phyloP scores from a whole-genome alignment of 495 filamentous ascomycete genomes.

The Xylaria sp. region DNA sequence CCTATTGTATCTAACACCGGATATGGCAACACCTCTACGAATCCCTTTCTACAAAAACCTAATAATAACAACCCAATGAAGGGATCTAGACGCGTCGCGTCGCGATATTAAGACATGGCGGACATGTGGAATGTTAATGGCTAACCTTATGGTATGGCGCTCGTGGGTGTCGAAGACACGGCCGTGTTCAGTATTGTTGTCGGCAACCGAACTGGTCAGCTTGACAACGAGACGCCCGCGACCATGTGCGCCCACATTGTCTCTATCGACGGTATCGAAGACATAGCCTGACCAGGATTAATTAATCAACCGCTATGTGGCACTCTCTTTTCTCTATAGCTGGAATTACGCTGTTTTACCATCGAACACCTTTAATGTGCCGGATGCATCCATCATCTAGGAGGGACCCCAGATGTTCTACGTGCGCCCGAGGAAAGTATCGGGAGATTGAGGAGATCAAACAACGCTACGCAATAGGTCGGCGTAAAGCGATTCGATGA shows the following conservation, averaged over 20 bases:
- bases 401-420: slow-evolving; percentile 18
- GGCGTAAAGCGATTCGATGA: slow-evolving; percentile 37
- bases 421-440: slow-evolving; percentile 6
- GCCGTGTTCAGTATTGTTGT: slow-evolving; percentile 49
- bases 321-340: slow-evolving; percentile 48
- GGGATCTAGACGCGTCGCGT: slow-evolving; percentile 29
- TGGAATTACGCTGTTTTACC: slow-evolving; percentile 57
- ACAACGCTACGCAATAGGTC: slow-evolving; percentile 2
- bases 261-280: slow-evolving; percentile 44
- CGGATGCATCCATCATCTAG: slow-evolving; percentile 36
- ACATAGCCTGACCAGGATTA: slow-evolving; percentile 21
- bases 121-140: slow-evolving; percentile 55
- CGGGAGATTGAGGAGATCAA: neutral
- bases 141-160: slow-evolving; percentile 44
- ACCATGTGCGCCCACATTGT: slow-evolving; percentile 48
- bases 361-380: slow-evolving; percentile 41
- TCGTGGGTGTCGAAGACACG: slow-evolving; percentile 40
- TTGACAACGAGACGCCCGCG: slow-evolving; percentile 30
- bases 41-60: slow-evolving; percentile 34
- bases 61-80: slow-evolving; percentile 22
- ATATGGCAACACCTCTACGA: slow-evolving; percentile 32
- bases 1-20: slow-evolving; percentile 15
- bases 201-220: slow-evolving; percentile 41
- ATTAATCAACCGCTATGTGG: slow-evolving; percentile 39
- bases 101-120: slow-evolving; percentile 45